Percentiles rank a stretch among this genome's conserved stretches.
phyloP scores from a whole-genome alignment of 2,329 filamentous ascomycete species.

The Pyricularia sp. region DNA sequence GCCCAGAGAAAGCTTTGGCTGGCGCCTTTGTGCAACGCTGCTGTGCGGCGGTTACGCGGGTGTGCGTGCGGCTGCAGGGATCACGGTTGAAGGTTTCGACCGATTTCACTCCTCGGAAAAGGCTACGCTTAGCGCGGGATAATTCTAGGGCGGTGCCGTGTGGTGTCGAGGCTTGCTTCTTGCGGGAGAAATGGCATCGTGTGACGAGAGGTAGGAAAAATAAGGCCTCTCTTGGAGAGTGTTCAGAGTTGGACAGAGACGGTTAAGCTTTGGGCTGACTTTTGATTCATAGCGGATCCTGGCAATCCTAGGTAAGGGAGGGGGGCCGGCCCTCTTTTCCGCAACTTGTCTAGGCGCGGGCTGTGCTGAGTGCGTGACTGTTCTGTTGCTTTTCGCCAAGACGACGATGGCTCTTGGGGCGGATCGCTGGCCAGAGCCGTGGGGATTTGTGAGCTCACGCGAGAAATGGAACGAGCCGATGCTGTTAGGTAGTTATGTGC shows the following conservation, averaged over 20 bases:
- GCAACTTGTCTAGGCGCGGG: background rate
- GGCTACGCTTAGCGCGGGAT: constrained; percentile 1
- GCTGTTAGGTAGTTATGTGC: background rate
- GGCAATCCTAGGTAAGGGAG: background rate
- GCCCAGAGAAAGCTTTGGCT: background rate
- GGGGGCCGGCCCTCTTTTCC: background rate
- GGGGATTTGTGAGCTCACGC: background rate
- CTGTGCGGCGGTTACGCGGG: background rate
- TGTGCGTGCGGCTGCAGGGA: background rate
- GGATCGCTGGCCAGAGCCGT: background rate
- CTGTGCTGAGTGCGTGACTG: constrained; percentile 1
- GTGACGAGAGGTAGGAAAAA: background rate
- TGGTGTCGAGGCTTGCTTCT: constrained; percentile 2
- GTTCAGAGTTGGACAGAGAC: background rate
- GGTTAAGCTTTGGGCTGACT: background rate
- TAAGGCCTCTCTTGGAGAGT: background rate
- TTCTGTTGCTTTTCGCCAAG: background rate
- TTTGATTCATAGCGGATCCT: constrained; percentile 1
- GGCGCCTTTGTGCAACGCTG: background rate
- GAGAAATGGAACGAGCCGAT: background rate
- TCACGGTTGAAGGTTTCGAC: background rate
- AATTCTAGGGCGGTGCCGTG: constrained; percentile 1
- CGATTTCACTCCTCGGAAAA: background rate
- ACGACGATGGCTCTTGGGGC: background rate
- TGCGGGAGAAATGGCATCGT: constrained; percentile 1